These are phyloP conservation scores for Eutrema japonicum DNA, from an alignment of 345 rosid species.

Conservation along the genomic window DNA sequence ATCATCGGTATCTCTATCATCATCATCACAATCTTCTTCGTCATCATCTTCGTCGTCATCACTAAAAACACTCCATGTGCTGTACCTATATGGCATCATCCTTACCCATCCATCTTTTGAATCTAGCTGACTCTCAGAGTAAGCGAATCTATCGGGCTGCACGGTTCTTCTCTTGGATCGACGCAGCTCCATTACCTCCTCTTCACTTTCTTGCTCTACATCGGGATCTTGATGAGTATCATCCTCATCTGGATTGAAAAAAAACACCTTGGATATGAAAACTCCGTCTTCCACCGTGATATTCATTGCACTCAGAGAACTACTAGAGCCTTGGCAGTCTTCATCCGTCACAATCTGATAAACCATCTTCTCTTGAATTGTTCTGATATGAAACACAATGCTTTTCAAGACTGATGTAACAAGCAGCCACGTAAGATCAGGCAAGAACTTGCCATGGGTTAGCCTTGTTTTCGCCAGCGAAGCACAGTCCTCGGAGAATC, in stretches of 20 bases:
- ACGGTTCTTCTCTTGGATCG: constrained; percentile 72
- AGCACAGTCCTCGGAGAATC: constrained; percentile 62
- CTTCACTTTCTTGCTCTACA: constrained; percentile 38
- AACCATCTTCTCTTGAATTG: constrained; percentile 62
- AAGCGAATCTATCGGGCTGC: constrained; percentile 68
- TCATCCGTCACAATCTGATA: constrained; percentile 59
- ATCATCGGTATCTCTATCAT: constrained; percentile 19
- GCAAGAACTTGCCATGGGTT: constrained; percentile 61
- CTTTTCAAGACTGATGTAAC: constrained; percentile 66
- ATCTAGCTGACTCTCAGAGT: constrained; percentile 48
- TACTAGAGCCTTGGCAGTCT: constrained; percentile 33
- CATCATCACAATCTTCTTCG: not conserved
- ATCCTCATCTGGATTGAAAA: constrained; percentile 41
- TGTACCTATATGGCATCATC: constrained; percentile 49
- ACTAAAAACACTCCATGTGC: constrained; percentile 39
- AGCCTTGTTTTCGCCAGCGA: constrained; percentile 56
- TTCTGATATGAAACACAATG: constrained; percentile 55
- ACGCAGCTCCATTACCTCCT: constrained; percentile 58
- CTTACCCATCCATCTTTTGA: constrained; percentile 53
- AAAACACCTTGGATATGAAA: constrained; percentile 48
- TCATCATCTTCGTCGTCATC: constrained; percentile 35
- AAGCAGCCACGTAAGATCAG: constrained; percentile 73
- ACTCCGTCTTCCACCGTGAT: constrained; percentile 57
- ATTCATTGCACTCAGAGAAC: constrained; percentile 50
- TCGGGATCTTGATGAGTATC: constrained; percentile 36